A percentile compares a stretch with the other conserved stretches of the same genome.
Conservation (phyloP, 208 protist genomes). For the Pavlovales sp. region DNA sequence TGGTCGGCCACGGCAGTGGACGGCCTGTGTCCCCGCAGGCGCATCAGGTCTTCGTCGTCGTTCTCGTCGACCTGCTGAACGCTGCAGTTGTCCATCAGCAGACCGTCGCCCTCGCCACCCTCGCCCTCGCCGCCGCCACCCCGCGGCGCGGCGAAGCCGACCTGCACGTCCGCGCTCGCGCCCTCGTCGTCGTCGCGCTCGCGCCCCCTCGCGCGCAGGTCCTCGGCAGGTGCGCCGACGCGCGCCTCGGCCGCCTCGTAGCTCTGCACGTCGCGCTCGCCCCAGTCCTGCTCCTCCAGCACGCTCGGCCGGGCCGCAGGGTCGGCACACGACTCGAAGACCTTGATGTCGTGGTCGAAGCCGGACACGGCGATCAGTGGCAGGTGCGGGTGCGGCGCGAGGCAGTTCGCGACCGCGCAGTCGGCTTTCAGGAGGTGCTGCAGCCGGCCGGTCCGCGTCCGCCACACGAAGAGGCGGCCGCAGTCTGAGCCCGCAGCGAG, state of each 20-base stretch:
- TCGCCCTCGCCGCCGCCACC: too few species aligned
- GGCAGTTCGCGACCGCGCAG: constrained; percentile 3
- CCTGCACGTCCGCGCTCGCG: too few species aligned
- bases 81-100: too few species aligned
- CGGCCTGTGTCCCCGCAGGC: too few species aligned
- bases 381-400: constrained; percentile 7
- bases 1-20: too few species aligned
- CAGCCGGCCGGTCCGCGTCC: background rate
- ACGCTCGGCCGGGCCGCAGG: background rate
- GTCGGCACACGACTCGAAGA: background rate
- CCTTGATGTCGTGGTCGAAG: constrained; percentile 24
- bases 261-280: background rate
- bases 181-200: background rate
- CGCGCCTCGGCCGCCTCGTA: background rate
- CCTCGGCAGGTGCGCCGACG: background rate
- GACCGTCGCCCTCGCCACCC: too few species aligned
- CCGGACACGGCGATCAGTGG: constrained; percentile 23
- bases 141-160: too few species aligned
- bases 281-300: background rate
- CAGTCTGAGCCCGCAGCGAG: constrained; percentile 17
- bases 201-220: too few species aligned
- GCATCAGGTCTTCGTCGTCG: too few species aligned
- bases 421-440: background rate
- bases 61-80: too few species aligned
- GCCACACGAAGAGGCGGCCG: constrained; percentile 10